phyloP scores from a whole-genome alignment of 2,329 filamentous ascomycete genomes.

The Nothopassalora personata region DNA sequence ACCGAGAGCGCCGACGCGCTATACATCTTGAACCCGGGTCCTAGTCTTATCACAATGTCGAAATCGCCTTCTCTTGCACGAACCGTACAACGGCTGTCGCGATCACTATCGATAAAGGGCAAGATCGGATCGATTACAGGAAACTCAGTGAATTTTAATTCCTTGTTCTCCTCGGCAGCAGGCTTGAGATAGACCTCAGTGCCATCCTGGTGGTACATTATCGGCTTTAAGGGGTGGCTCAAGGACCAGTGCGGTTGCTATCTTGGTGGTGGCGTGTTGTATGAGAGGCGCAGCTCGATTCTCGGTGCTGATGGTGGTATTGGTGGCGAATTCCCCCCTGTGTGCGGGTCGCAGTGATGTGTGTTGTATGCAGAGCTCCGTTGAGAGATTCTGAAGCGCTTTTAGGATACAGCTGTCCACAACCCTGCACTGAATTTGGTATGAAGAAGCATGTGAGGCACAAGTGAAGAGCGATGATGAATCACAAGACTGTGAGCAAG shows the following conservation, averaged over 20 bases:
- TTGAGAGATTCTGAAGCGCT: too few species aligned
- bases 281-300: neutral
- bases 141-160: neutral
- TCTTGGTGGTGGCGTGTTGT: neutral
- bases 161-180: neutral
- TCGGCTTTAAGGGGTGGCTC: neutral
- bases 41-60: neutral
- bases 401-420: too few species aligned
- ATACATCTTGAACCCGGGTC: neutral
- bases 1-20: neutral
- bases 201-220: constrained; percentile 1
- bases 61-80: neutral
- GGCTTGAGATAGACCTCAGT: constrained; percentile 8
- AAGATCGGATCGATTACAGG: neutral
- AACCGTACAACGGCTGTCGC: neutral
- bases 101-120: neutral
- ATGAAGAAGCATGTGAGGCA: too few species aligned
- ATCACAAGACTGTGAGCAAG: too few species aligned
- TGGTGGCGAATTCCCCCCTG: too few species aligned
- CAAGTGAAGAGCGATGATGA: too few species aligned
- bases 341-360: too few species aligned
- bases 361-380: too few species aligned
- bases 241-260: neutral
- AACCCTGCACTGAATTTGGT: too few species aligned
- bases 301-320: neutral